A percentile compares a stretch with the other conserved stretches of the same genome.
Conservation (phyloP, 2,329 filamentous ascomycete genomes). For the Verticillium isaacii region DNA sequence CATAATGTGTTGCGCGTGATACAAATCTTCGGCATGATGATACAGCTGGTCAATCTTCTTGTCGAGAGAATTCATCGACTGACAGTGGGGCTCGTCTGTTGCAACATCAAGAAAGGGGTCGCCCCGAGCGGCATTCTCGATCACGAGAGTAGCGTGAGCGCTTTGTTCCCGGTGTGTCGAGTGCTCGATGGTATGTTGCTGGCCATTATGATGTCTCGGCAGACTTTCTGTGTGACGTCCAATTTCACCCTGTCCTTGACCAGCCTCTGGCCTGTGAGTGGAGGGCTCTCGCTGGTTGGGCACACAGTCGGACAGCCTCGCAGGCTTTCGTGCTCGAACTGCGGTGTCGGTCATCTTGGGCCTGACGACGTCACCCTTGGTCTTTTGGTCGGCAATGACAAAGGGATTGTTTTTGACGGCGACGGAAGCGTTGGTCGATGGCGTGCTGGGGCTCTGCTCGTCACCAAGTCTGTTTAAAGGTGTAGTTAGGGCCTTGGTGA, state of each 20-base stretch:
- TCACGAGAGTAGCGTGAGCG: background rate
- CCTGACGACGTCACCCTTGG: slow-evolving; percentile 13
- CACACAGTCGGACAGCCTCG: slow-evolving; percentile 23
- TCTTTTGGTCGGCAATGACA: slow-evolving; percentile 22
- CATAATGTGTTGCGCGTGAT: slow-evolving; percentile 26
- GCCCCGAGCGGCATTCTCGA: background rate
- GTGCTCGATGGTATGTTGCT: background rate
- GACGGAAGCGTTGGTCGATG: background rate
- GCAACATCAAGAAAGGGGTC: background rate
- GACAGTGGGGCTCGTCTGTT: background rate
- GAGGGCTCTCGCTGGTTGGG: slow-evolving; percentile 13
- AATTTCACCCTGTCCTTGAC: background rate
- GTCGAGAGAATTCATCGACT: slow-evolving; percentile 10
- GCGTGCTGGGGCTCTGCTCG: background rate
- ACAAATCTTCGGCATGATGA: slow-evolving; percentile 27
- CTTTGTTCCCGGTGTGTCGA: background rate
- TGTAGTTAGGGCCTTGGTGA: background rate
- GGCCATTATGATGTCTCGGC: background rate
- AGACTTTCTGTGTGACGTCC: background rate
- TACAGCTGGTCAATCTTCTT: slow-evolving; percentile 24
- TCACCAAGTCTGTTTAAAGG: background rate
- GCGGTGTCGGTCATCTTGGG: slow-evolving; percentile 17
- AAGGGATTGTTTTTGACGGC: slow-evolving; percentile 25
- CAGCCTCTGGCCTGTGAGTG: slow-evolving; percentile 5
- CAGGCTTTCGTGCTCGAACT: slow-evolving; percentile 13